A percentile compares a stretch with the other conserved stretches of the same genome.
phyloP scores from a whole-genome alignment of 2,329 filamentous ascomycete genomes.

The Colletotrichum godetiae region DNA sequence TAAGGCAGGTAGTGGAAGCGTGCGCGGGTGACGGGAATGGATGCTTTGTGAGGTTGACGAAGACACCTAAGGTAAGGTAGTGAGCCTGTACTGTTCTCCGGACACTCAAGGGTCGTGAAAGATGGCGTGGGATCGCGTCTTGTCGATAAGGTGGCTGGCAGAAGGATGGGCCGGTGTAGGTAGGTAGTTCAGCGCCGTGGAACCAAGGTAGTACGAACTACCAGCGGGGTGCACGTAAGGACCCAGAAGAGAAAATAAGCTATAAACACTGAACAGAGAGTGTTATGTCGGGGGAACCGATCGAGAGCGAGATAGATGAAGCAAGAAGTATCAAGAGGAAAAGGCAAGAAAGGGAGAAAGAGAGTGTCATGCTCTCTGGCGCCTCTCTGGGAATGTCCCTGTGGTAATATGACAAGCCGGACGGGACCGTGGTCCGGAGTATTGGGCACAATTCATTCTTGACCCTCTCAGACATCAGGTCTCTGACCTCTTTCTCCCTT shows the following conservation, averaged over 20 bases:
- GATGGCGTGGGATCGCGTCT: background rate
- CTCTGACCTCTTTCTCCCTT: background rate
- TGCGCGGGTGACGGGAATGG: background rate
- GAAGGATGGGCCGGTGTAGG: background rate
- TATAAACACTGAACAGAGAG: background rate
- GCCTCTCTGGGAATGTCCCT: background rate
- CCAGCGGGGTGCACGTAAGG: background rate
- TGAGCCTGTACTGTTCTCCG: background rate
- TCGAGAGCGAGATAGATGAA: background rate
- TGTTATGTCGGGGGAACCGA: background rate
- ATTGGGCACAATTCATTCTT: constrained; percentile 2
- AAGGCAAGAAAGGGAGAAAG: background rate
- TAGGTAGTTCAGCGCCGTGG: background rate
- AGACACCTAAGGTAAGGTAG: background rate
- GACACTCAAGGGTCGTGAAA: background rate
- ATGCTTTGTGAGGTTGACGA: background rate
- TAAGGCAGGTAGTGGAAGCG: background rate
- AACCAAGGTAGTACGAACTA: background rate
- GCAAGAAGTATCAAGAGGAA: background rate
- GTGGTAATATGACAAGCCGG: background rate
- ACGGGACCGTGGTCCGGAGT: background rate
- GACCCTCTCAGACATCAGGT: background rate
- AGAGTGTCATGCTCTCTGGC: background rate
- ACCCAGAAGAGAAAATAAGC: background rate
- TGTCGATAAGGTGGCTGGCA: background rate